Base-by-base conservation (phyloP, 2,329 filamentous ascomycete species). In the Fusarium newnesense region DNA sequence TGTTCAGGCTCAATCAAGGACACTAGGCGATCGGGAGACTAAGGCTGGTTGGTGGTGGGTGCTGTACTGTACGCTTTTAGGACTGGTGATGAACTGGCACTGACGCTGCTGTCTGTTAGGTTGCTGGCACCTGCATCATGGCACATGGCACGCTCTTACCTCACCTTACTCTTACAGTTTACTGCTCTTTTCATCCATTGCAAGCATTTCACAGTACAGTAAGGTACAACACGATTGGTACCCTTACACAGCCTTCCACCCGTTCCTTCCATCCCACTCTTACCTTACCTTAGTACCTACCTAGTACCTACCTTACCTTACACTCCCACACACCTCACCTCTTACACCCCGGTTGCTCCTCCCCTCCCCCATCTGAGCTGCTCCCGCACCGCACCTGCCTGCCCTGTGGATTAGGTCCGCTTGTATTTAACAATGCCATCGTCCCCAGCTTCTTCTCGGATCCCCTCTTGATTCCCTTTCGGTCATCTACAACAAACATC, bases 401-500 rank as follows among this genome's bases (percentile, higher is more conserved):
- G 50, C 36, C 30, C 26, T 37, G 32, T 40, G 24, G 36, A 40
- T 28, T 59, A 59, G 42, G 19, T 59, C 69, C 74, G 67, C 69
- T 68, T 78, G 73, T 80, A 80, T 80, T 79, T 80, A 79, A 80
- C 76, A 75, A 77, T 65, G 69, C 70, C 57, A 43, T 64, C 59
- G 64, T 75, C 78, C 76, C 76, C 76, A 78, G 76, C 72, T 75
- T 66, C 56, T 76, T 72, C 72, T 67, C 64, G 50, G 69, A 40
- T 75, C 72, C 75, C 69, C 75, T 78, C 75, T 72, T 62, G 75
- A 73, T 74, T 72, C 74, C 70, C 53, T 71, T 77, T 76, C 73
- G 75, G 73, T 76, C 72, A 76, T 76, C 74, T 75, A 56, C 70
- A 77, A 68, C 69, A 73, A 67, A 69, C 72, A 76, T 70, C 76